These are phyloP conservation scores for Verticillium tricorpus DNA, from an alignment of 2,329 filamentous ascomycete species.

Conservation along the genomic window DNA sequence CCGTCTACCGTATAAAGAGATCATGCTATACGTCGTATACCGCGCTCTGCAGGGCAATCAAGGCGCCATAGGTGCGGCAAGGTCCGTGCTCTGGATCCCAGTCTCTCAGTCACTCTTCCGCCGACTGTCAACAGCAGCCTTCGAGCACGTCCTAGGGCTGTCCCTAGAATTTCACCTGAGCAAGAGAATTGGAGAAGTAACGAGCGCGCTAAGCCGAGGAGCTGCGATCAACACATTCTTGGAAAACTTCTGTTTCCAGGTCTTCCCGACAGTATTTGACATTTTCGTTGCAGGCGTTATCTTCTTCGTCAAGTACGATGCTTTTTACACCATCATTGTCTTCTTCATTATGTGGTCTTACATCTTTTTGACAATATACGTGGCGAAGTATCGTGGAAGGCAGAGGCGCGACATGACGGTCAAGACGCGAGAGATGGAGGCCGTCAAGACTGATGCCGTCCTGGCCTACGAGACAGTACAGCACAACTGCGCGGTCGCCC, in stretches of 20 bases:
- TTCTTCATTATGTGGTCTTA: conserved; percentile 45
- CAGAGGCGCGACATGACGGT: conserved; percentile 39
- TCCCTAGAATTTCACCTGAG: conserved; percentile 47
- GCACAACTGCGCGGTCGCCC: conserved; percentile 57
- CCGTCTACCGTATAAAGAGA: conserved; percentile 34
- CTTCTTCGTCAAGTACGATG: conserved; percentile 40
- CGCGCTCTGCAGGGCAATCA: conserved; percentile 41
- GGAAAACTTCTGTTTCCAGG: conserved; percentile 42
- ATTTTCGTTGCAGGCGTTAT: conserved; percentile 42
- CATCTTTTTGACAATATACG: conserved; percentile 45
- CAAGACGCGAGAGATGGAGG: conserved; percentile 42
- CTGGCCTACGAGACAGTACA: conserved; percentile 55
- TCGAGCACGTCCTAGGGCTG: conserved; percentile 40
- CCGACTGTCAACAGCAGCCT: conserved; percentile 37
- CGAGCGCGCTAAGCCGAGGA: conserved; percentile 43
- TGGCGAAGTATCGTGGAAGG: conserved; percentile 39
- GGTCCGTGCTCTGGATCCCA: conserved; percentile 43
- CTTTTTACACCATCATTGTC: conserved; percentile 43
- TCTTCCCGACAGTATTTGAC: conserved; percentile 46
- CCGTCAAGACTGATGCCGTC: conserved; percentile 43
- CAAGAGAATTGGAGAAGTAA: conserved; percentile 47
- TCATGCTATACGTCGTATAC: conserved; percentile 38
- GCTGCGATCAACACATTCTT: conserved; percentile 44
- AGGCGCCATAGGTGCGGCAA: conserved; percentile 34
- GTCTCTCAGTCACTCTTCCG: conserved; percentile 39